phyloP scores from a whole-genome alignment of 805 yeast species.

The Ogataea pini region DNA sequence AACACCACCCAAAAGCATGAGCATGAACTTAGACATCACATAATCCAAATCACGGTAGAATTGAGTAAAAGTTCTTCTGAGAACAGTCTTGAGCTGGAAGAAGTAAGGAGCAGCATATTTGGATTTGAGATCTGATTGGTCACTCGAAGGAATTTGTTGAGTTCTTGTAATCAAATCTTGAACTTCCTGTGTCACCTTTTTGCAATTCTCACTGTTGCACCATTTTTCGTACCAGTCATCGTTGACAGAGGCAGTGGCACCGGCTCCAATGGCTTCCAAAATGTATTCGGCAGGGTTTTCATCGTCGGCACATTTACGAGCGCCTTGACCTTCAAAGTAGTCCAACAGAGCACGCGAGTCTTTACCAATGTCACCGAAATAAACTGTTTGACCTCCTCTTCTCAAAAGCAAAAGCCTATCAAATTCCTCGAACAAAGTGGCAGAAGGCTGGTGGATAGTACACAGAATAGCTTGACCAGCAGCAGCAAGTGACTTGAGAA shows the following conservation, averaged over 20 bases:
- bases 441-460: constrained; percentile 56
- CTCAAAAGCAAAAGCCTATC: constrained; percentile 46
- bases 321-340: constrained; percentile 56
- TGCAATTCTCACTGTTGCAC: constrained; percentile 39
- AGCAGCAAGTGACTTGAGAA: constrained; percentile 48
- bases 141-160: constrained; percentile 10
- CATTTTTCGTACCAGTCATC: constrained; percentile 69
- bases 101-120: constrained; percentile 49
- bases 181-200: constrained; percentile 32
- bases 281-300: constrained; percentile 81
- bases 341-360: constrained; percentile 43
- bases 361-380: constrained; percentile 54
- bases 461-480: constrained; percentile 61
- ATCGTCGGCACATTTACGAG: constrained; percentile 57
- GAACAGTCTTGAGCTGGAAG: constrained; percentile 38
- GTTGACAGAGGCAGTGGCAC: constrained; percentile 63
- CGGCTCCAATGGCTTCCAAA: constrained; percentile 75
- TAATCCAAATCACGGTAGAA: constrained; percentile 52
- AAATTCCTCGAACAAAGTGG: constrained; percentile 44
- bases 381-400: constrained; percentile 55
- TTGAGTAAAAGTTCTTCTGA: constrained; percentile 40
- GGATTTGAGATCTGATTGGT: constrained; percentile 17
- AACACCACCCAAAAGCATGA: constrained; percentile 42
- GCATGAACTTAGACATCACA: constrained; percentile 47
- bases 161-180: constrained; percentile 28